Evolutionary conservation across 2,329 filamentous ascomycete species (phyloP).

Genomic region (Diplodia seriata): DNA sequence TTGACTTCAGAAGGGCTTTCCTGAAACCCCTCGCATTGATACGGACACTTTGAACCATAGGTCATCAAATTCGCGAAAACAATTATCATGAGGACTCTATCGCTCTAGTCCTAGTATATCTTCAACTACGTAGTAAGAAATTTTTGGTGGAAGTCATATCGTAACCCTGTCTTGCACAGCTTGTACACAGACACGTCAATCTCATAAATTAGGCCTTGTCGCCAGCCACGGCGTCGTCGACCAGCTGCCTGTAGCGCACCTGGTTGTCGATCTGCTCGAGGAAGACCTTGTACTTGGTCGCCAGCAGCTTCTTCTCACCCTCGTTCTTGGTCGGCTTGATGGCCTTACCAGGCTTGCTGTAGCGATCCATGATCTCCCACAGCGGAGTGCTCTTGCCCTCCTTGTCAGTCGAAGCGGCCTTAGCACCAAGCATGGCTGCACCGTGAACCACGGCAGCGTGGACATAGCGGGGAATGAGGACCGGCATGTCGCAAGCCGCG

Average conservation of each 20-base stretch:
- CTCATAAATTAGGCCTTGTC: constrained; percentile 32
- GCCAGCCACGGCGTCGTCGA: constrained; percentile 65
- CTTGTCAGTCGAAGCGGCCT: constrained; percentile 84
- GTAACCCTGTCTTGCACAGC: constrained; percentile 6
- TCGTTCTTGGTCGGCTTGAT: constrained; percentile 76
- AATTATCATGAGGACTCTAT: constrained; percentile 24
- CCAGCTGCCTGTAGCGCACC: constrained; percentile 77
- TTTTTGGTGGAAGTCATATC: constrained; percentile 9
- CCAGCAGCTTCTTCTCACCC: constrained; percentile 78
- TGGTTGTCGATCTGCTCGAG: constrained; percentile 89
- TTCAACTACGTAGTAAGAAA: constrained; percentile 4
- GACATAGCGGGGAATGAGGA: constrained; percentile 91
- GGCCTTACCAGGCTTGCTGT: constrained; percentile 90
- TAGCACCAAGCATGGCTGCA: constrained; percentile 97
- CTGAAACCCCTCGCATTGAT: not conserved
- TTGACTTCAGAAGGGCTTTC: not conserved
- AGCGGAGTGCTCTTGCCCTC: constrained; percentile 82
- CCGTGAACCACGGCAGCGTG: constrained; percentile 96
- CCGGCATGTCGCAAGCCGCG: constrained; percentile 88
- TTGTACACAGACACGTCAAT: constrained; percentile 6
- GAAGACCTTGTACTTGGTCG: constrained; percentile 95
- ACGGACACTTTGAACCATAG: not conserved
- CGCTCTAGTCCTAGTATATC: constrained; percentile 3
- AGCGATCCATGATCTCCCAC: constrained; percentile 97
- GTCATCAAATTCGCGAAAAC: not conserved